Conservation (phyloP, 805 yeast species). For the Suhomyces sp. region DNA sequence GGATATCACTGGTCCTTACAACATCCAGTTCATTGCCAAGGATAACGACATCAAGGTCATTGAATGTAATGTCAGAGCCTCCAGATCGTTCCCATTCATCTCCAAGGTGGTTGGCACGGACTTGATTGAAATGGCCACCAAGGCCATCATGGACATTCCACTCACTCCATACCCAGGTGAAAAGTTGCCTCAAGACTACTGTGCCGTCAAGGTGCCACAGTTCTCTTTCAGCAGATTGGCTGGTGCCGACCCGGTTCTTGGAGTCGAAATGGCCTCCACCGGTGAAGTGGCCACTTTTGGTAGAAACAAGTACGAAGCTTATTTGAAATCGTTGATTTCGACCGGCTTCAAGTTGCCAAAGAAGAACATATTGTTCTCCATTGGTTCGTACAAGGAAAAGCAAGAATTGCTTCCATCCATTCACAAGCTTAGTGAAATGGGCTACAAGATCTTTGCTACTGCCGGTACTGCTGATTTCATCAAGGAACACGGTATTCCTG, state of each 20-base stretch:
- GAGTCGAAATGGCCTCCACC: conserved; percentile 99
- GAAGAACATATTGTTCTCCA: conserved; percentile 88
- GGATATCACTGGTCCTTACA: conserved; percentile 95
- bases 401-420: conserved; percentile 89
- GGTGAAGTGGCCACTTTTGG: conserved; percentile 99
- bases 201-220: conserved; percentile 96
- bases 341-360: conserved; percentile 94
- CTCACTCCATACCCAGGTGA: conserved; percentile 87
- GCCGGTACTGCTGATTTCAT: conserved; percentile 99
- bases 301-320: conserved; percentile 94
- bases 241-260: conserved; percentile 96
- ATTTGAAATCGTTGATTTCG: conserved; percentile 88
- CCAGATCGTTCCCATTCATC: conserved; percentile 98
- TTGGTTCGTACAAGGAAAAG: conserved; percentile 97
- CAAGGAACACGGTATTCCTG: conserved; percentile 91
- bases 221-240: conserved; percentile 95
- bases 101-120: conserved; percentile 97
- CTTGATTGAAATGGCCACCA: conserved; percentile 95
- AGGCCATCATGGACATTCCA: conserved; percentile 87
- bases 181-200: conserved; percentile 87
- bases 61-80: conserved; percentile 98
- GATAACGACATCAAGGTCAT: conserved; percentile 95
- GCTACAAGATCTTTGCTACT: conserved; percentile 91
- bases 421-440: conserved; percentile 72
- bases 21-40: conserved; percentile 95